Evolutionary conservation across 1,139 yeast genomes (phyloP), one percentile per base, ranked within the genome.

Genomic region (Geotrichum cucujoidarum): DNA sequence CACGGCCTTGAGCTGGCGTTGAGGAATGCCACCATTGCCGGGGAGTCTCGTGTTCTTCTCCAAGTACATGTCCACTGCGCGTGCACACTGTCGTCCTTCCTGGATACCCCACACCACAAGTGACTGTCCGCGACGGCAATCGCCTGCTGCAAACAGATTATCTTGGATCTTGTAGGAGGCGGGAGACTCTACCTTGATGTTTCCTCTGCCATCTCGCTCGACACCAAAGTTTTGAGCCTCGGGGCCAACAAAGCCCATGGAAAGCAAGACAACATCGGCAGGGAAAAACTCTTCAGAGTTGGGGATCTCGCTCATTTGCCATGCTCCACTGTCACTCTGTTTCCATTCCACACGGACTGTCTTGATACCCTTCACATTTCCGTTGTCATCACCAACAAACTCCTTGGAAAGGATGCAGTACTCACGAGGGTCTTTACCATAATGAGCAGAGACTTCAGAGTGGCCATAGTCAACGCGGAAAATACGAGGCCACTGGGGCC

Each of bases 401-500:
- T 90, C 97, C 73, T 90, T 92, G 36, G 97, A 87, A 64, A 90
- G 75, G 60, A 92, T 90, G 62, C 95, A 86, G 71, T 88, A 92
- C 68, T 92, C 96, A 72, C 98, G 85, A 52, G 97, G 97, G 68
- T 92, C 98, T 68, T 83, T 84, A 57, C 97, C 97, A 66, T 89
- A 90, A 67, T 89, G 97, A 48, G 87, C 83, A 53, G 87, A 77
- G 47, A 90, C 97, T 70, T 92, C 98, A 56, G 92, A 77, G 70
- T 92, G 98, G 60, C 98, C 98, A 64, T 92, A 92, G 72, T 92
- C 98, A 52, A 92, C 95, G 65, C 97, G 81, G 83, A 92, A 90
- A 63, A 92, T 79, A 67, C 96, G 80, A 58, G 98, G 97, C 97
- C 97, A 92, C 72, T 92, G 97, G 50, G 98, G 98, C 98, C 98